These are phyloP conservation scores for Xylariaceae sp. DNA, from an alignment of 2,329 filamentous ascomycete genomes.

Conservation along the genomic window DNA sequence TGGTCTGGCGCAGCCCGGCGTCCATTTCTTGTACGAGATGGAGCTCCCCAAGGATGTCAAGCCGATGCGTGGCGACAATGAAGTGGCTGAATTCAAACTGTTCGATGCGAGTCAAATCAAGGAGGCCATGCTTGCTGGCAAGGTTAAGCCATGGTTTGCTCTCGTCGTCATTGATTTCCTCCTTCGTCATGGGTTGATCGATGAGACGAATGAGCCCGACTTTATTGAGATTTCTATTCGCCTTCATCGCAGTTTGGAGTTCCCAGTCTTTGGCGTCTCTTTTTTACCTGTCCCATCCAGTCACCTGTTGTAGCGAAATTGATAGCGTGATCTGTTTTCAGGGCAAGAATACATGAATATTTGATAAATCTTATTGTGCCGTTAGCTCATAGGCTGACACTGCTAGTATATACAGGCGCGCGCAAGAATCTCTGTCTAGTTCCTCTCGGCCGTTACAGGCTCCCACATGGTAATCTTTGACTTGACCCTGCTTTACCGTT, in stretches of 20 bases:
- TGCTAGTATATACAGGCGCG: constrained; percentile 28
- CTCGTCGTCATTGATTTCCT: constrained; percentile 75
- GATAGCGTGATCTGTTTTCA: too few species aligned
- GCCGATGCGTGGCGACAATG: constrained; percentile 68
- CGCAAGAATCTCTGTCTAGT: constrained; percentile 28
- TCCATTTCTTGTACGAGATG: constrained; percentile 75
- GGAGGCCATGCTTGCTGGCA: constrained; percentile 61
- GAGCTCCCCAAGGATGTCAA: constrained; percentile 60
- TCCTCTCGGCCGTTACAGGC: constrained; percentile 46
- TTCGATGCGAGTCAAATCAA: constrained; percentile 61
- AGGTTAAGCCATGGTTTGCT: constrained; percentile 77
- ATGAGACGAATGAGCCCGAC: constrained; percentile 68
- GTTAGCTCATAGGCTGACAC: constrained; percentile 5
- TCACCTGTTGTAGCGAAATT: too few species aligned
- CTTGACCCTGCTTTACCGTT: constrained; percentile 52
- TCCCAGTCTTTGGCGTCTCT: constrained; percentile 17
- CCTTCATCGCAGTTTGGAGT: constrained; percentile 36
- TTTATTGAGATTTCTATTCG: constrained; percentile 65
- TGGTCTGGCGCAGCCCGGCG: constrained; percentile 67
- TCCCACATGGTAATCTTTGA: constrained; percentile 62
- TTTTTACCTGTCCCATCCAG: too few species aligned
- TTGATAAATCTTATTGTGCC: constrained; percentile 18
- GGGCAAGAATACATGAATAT: background rate
- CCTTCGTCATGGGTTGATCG: constrained; percentile 71
- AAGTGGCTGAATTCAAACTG: constrained; percentile 62